Base-by-base conservation (phyloP, 805 yeast species). In the Vanderwaltozyma tropicalis region DNA sequence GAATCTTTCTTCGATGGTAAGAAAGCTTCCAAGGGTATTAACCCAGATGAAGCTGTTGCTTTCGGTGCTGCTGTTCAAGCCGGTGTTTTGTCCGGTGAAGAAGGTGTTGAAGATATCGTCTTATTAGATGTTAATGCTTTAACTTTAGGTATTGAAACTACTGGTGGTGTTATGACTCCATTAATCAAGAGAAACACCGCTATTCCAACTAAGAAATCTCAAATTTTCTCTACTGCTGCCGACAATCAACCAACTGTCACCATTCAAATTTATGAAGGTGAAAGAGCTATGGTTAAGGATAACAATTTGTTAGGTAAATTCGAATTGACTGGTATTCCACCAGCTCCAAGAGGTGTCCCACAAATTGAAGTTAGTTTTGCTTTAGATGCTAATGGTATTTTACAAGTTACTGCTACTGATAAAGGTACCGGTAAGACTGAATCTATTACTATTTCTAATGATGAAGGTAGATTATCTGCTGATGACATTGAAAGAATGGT, bases 11-110 rank as follows among this genome's bases (percentile, higher is more conserved):
- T 89, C 62, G 78, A 81, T 58, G 95, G 95, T 56, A 89, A 92
- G 75, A 87, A 87, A 68, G 89, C 94, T 49, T 85, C 95, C 51
- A 89, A 88, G 76, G 89, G 95, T 57, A 89, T 89, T 59, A 89
- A 89, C 73, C 97, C 98, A 47, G 98, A 89, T 70, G 98, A 89
- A 74, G 98, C 98, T 63, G 97, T 89, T 59, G 98, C 97, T 31
- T 89, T 80, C 57, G 98, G 98, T 76, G 97, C 97, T 44, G 96
- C 98, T 47, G 96, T 89, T 47, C 98, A 89, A 72, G 97, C 95
- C 41, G 97, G 97, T 72, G 94, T 89, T 52, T 71, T 89, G 49
- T 78, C 94, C 40, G 97, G 97, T 66, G 96, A 88, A 67, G 87
- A 81, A 56, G 92, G 94, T 64, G 92, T 79, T 46, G 94, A 82